These are phyloP conservation scores for Cladosporium sphaerospermum DNA, from an alignment of 2,329 filamentous ascomycete species.

Conservation along the genomic window DNA sequence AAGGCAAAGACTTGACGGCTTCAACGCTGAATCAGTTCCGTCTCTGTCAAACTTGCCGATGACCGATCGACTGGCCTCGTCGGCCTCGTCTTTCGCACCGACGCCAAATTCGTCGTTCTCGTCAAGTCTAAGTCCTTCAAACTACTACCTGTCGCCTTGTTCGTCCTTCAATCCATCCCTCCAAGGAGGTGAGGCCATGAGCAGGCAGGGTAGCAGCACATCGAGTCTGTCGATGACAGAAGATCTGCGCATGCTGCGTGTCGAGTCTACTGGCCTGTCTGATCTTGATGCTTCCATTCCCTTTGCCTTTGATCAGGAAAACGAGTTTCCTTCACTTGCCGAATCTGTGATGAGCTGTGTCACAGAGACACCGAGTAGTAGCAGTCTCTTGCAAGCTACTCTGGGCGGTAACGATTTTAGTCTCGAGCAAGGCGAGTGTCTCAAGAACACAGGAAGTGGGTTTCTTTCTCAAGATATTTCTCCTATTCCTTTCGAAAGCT, in stretches of 20 bases:
- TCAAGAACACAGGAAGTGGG: constrained; percentile 23
- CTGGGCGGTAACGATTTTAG: constrained; percentile 20
- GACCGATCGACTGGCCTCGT: constrained; percentile 1
- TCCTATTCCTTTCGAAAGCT: constrained; percentile 16
- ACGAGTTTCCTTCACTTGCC: constrained; percentile 19
- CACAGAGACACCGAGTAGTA: constrained; percentile 20
- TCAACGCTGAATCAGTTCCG: constrained; percentile 15
- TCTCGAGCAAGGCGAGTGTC: constrained; percentile 15
- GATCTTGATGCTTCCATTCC: constrained; percentile 24
- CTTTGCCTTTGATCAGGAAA: constrained; percentile 19
- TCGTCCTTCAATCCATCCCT: constrained; percentile 1
- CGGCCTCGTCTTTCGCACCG: constrained; percentile 16
- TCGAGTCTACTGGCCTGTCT: constrained; percentile 29
- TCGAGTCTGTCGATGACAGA: constrained; percentile 35
- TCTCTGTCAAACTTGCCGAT: constrained; percentile 16
- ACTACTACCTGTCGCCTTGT: constrained; percentile 2
- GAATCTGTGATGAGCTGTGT: constrained; percentile 22
- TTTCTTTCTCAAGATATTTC: constrained; percentile 21
- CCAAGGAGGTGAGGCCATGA: constrained; percentile 31
- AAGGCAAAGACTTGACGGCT: constrained; percentile 20
- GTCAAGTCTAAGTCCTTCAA: neutral
- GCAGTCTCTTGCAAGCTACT: constrained; percentile 17
- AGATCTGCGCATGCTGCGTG: constrained; percentile 39
- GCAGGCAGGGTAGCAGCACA: constrained; percentile 41
- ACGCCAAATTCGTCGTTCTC: neutral